Conservation (phyloP, 83 land plant species). For the Picea engelmannii region DNA sequence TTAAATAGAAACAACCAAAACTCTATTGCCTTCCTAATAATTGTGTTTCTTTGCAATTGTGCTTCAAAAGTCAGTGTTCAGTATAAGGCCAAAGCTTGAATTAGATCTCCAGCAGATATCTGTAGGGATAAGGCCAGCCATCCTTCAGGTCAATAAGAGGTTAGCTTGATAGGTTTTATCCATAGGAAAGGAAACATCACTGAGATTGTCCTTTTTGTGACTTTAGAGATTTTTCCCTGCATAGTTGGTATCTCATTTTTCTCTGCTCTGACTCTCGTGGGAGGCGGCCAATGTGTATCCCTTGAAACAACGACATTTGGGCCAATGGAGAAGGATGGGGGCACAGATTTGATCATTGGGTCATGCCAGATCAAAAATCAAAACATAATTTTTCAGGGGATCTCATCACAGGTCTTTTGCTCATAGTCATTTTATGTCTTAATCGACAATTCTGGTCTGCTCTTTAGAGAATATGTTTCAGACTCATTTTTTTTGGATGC, state of each 20-base stretch:
- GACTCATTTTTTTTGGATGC: too few species aligned
- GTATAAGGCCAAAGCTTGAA: background rate
- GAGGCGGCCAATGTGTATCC: background rate
- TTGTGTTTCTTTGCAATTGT: background rate
- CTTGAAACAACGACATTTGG: background rate
- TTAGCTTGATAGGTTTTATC: background rate
- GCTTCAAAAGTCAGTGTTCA: background rate
- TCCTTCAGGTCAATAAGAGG: background rate
- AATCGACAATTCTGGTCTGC: too few species aligned
- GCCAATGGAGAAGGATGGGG: background rate
- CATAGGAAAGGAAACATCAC: background rate
- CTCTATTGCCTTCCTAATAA: background rate
- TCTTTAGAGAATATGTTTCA: too few species aligned
- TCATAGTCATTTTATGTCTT: too few species aligned
- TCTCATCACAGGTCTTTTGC: too few species aligned
- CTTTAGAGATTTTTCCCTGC: background rate
- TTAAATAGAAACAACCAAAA: background rate
- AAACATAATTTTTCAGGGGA: background rate
- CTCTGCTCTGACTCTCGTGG: background rate
- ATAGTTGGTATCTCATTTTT: background rate
- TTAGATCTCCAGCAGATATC: background rate
- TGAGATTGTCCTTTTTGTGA: background rate
- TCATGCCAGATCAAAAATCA: background rate
- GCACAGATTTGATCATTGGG: background rate
- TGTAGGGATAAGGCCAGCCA: background rate